Evolutionary conservation across 2,329 filamentous ascomycete species (phyloP).

Genomic region (Paraphoma chrysanthemicola): DNA sequence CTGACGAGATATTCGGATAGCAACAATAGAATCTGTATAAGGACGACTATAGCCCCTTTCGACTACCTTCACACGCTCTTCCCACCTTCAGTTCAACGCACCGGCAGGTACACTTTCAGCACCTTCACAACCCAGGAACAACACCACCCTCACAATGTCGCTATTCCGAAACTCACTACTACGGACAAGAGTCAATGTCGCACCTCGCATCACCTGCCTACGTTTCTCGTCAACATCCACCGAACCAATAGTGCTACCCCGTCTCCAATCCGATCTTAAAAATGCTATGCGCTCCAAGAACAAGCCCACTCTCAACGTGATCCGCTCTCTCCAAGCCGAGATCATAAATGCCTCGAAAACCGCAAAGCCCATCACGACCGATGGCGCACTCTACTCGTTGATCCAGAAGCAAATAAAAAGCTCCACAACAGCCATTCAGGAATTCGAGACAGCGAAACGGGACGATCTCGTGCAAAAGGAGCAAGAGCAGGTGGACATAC

Average conservation of each 20-base stretch:
- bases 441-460: slow-evolving; percentile 70
- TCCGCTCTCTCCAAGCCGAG: slow-evolving; percentile 72
- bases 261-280: slow-evolving; percentile 56
- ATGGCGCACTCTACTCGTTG: slow-evolving; percentile 72
- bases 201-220: slow-evolving; percentile 23
- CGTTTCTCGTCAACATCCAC: slow-evolving; percentile 25
- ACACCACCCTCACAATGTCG: slow-evolving; percentile 27
- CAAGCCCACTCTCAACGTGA: slow-evolving; percentile 68
- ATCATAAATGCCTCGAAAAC: slow-evolving; percentile 81
- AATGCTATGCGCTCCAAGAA: slow-evolving; percentile 57
- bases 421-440: slow-evolving; percentile 64
- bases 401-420: slow-evolving; percentile 69
- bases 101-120: not conserved
- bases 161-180: slow-evolving; percentile 30
- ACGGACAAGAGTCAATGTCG: slow-evolving; percentile 17
- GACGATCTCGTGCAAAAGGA: slow-evolving; percentile 76
- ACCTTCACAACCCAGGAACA: not conserved
- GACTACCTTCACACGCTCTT: not conserved
- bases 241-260: slow-evolving; percentile 47
- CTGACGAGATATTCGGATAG: not conserved
- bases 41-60: too few species aligned
- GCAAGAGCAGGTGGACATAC: slow-evolving; percentile 67
- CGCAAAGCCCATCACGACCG: slow-evolving; percentile 70
- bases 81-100: not conserved
- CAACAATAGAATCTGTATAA: too few species aligned